Percentiles rank a stretch among this genome's conserved stretches.
Conservation (phyloP, 2,329 filamentous ascomycete species). For the Sarocladium oryzae region DNA sequence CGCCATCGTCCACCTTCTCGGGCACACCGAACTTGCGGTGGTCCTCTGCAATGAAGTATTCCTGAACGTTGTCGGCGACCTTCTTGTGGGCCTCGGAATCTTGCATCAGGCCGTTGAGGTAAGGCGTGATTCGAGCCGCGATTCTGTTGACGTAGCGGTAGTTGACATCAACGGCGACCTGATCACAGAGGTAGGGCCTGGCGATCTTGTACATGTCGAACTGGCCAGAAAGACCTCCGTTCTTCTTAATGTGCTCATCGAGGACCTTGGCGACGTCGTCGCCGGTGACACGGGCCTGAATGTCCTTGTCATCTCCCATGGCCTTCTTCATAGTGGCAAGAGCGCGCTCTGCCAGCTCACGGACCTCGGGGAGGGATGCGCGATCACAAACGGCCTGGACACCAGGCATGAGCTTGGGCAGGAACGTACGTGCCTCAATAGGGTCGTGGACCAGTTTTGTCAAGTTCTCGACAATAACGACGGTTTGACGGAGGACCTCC, state of each 20-base stretch:
- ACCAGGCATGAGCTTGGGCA: conserved; percentile 91
- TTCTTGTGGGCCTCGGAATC: conserved; percentile 52
- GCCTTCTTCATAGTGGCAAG: conserved; percentile 78
- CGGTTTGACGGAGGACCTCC: conserved; percentile 90
- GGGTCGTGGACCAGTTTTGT: conserved; percentile 96
- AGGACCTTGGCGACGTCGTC: conserved; percentile 71
- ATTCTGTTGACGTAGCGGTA: conserved; percentile 73
- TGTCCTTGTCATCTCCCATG: conserved; percentile 66
- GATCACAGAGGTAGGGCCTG: conserved; percentile 69
- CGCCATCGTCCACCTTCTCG: conserved; percentile 81
- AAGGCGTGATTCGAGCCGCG: conserved; percentile 60
- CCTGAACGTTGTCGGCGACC: conserved; percentile 67
- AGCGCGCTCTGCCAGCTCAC: conserved; percentile 79
- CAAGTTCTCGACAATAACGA: conserved; percentile 95
- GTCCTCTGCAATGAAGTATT: conserved; percentile 77
- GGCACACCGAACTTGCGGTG: conserved; percentile 80
- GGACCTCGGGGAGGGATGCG: conserved; percentile 89
- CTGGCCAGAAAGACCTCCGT: conserved; percentile 53
- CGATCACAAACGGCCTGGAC: conserved; percentile 82
- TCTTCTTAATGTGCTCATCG: conserved; percentile 67
- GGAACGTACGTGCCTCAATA: conserved; percentile 86
- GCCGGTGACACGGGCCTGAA: conserved; percentile 59
- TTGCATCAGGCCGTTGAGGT: conserved; percentile 65
- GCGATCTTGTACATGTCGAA: conserved; percentile 58
- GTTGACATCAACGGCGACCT: conserved; percentile 85